Evolutionary conservation across 2,329 filamentous ascomycete genomes (phyloP).

Genomic region (Colletotrichum kahawae): DNA sequence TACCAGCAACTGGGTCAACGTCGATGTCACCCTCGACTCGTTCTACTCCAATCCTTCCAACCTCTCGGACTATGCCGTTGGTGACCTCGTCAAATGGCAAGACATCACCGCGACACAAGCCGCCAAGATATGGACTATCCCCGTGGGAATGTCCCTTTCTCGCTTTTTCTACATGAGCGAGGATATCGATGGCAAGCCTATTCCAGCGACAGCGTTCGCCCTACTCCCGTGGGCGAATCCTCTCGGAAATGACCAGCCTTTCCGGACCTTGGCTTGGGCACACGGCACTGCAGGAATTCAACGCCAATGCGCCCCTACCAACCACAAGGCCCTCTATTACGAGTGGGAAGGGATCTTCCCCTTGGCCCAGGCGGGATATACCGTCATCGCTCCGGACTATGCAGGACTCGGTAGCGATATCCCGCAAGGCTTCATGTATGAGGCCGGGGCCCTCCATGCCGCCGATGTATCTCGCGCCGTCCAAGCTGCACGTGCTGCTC

Average conservation of each 20-base stretch:
- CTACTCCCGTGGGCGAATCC: slow-evolving; percentile 16
- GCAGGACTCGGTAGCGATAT: slow-evolving; percentile 20
- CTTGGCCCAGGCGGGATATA: slow-evolving; percentile 12
- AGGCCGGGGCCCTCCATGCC: slow-evolving; percentile 23
- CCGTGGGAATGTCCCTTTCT: slow-evolving; percentile 5
- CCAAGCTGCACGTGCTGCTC: slow-evolving; percentile 19
- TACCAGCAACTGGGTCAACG: slow-evolving; percentile 1
- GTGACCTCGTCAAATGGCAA: slow-evolving; percentile 24
- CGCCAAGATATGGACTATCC: slow-evolving; percentile 12
- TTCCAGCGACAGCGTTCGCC: slow-evolving; percentile 19
- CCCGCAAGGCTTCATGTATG: slow-evolving; percentile 25
- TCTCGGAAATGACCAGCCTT: background rate
- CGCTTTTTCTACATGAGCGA: slow-evolving; percentile 21
- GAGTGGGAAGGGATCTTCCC: slow-evolving; percentile 25
- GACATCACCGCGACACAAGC: slow-evolving; percentile 1
- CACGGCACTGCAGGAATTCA: slow-evolving; percentile 28
- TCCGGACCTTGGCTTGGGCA: slow-evolving; percentile 26
- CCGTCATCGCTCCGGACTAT: slow-evolving; percentile 19
- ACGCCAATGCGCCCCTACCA: slow-evolving; percentile 27
- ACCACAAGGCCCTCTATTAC: slow-evolving; percentile 27
- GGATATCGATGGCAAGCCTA: background rate
- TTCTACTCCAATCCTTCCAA: slow-evolving; percentile 22
- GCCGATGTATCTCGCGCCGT: slow-evolving; percentile 22
- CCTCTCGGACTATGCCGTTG: slow-evolving; percentile 7
- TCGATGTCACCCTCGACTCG: background rate